Conservation (phyloP, 2,329 filamentous ascomycete genomes). For the Calonectria pauciramosa region DNA sequence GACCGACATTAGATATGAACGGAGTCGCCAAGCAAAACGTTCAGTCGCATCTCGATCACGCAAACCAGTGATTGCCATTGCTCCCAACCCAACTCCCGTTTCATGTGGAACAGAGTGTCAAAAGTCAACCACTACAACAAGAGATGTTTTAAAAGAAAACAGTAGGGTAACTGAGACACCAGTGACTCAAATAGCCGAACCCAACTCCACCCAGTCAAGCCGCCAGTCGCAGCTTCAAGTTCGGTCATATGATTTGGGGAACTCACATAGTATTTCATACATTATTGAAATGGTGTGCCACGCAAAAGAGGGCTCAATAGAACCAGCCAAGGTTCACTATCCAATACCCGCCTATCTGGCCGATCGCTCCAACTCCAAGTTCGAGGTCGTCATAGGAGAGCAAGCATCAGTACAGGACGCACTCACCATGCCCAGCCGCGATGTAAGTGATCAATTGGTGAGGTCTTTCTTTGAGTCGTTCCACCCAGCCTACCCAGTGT, state of each 20-base stretch:
- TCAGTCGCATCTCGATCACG: neutral
- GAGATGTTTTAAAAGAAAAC: neutral
- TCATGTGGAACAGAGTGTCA: neutral
- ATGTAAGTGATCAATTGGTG: slow-evolving; percentile 30
- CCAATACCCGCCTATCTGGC: slow-evolving; percentile 36
- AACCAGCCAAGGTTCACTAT: slow-evolving; percentile 39
- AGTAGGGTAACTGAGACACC: neutral
- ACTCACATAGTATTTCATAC: slow-evolving; percentile 35
- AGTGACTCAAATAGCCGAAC: neutral
- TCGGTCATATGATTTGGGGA: slow-evolving; percentile 28
- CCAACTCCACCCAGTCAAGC: neutral
- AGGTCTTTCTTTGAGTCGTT: slow-evolving; percentile 26
- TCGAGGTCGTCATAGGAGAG: slow-evolving; percentile 12
- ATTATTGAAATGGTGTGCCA: slow-evolving; percentile 38
- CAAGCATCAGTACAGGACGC: slow-evolving; percentile 28
- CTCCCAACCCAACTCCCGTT: neutral
- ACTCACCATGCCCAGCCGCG: neutral
- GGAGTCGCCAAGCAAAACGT: neutral
- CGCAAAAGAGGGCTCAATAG: slow-evolving; percentile 28
- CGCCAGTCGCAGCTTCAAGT: neutral
- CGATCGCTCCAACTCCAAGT: slow-evolving; percentile 22
- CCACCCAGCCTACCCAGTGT: slow-evolving; percentile 28
- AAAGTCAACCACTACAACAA: neutral
- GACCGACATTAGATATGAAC: slow-evolving; percentile 3
- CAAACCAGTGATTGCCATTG: neutral